Percentiles rank a stretch among this genome's conserved stretches.
Evolutionary conservation across 2,329 filamentous ascomycete genomes (phyloP).

Genomic region (Penicillium sp.): DNA sequence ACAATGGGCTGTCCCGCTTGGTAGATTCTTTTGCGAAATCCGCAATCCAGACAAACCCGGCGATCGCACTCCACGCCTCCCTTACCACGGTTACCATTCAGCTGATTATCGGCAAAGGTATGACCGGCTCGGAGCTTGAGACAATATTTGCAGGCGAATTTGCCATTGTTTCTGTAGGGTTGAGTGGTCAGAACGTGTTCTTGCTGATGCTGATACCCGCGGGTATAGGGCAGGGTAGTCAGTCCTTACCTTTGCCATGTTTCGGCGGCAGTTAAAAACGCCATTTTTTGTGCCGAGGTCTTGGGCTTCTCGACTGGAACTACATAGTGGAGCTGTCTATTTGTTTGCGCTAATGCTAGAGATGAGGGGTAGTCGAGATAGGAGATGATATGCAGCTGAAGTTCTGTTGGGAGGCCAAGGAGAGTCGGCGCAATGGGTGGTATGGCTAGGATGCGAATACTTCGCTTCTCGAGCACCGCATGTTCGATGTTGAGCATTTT

Average conservation of each 20-base stretch:
- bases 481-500: not conserved
- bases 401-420: not conserved
- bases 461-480: not conserved
- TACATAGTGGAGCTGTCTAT: not conserved
- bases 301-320: not conserved
- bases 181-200: no score
- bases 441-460: not conserved
- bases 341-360: not conserved
- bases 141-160: constrained; percentile 2
- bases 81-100: not conserved
- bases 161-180: constrained; percentile 1
- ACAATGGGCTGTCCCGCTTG: not conserved
- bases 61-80: not conserved
- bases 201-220: not conserved
- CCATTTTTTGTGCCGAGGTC: not conserved
- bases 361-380: not conserved
- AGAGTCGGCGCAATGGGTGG: not conserved
- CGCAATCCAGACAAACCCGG: not conserved
- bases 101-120: not conserved
- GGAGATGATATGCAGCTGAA: not conserved
- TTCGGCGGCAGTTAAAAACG: not conserved
- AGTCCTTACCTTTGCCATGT: not conserved
- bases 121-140: not conserved
- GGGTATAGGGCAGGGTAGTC: no score
- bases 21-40: constrained; percentile 1